Evolutionary conservation across 2,329 filamentous ascomycete genomes (phyloP).

Genomic region (Leptosphaerulina australis): DNA sequence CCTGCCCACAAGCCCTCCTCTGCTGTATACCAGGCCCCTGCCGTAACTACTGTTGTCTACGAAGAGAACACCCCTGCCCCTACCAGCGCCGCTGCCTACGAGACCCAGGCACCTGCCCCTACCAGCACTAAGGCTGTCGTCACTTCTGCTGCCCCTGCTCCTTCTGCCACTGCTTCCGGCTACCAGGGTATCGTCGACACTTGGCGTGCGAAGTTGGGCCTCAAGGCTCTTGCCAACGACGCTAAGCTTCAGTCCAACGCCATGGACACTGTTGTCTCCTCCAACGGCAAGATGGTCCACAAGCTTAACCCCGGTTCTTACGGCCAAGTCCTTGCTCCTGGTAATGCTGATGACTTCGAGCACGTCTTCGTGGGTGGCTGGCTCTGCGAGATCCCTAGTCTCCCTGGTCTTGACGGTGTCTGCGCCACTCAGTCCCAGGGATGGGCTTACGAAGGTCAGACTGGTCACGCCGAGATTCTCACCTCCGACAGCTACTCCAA

Average conservation of each 20-base stretch:
- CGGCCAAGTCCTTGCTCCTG: conserved; percentile 41
- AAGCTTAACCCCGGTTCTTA: conserved; percentile 39
- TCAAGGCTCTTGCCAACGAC: conserved; percentile 25
- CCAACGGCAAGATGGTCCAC: conserved; percentile 42
- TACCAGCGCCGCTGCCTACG: conserved; percentile 9
- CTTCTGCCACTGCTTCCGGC: conserved; percentile 19
- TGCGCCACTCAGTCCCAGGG: conserved; percentile 34
- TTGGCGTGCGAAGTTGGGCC: conserved; percentile 40
- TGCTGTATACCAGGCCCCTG: conserved; percentile 9
- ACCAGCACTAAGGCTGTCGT: conserved; percentile 14
- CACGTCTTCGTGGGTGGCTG: conserved; percentile 44
- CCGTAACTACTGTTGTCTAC: conserved; percentile 18
- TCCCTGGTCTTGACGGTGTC: conserved; percentile 34
- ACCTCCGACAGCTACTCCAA: conserved; percentile 32
- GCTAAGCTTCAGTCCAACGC: conserved; percentile 37
- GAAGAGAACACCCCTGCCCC: conserved; percentile 13
- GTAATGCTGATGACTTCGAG: conserved; percentile 32
- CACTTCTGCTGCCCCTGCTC: conserved; percentile 17
- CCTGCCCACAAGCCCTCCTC: conserved; percentile 11
- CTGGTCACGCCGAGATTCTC: conserved; percentile 44
- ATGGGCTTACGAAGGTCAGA: conserved; percentile 40
- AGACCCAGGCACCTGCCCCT: conserved; percentile 15
- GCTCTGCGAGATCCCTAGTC: conserved; percentile 43
- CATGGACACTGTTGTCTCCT: conserved; percentile 27
- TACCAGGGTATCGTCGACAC: conserved; percentile 38